phyloP scores from a whole-genome alignment of 495 filamentous ascomycete species.

The Aspergillus heteromorphus region DNA sequence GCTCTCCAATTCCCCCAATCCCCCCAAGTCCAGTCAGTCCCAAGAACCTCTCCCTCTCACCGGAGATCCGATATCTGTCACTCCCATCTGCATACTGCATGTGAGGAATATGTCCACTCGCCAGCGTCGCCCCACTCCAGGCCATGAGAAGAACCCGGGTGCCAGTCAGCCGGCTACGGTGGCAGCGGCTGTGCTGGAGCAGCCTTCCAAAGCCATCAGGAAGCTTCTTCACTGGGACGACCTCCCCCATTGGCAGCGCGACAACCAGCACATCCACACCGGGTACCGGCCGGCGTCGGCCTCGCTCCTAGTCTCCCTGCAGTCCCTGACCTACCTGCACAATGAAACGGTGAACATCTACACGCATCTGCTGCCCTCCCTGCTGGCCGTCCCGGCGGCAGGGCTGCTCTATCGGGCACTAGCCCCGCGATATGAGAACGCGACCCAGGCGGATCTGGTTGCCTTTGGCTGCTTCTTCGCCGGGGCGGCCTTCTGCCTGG shows the following conservation, averaged over 20 bases:
- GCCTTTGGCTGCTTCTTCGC: slow-evolving; percentile 76
- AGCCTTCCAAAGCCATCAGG: slow-evolving; percentile 27
- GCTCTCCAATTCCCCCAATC: not conserved
- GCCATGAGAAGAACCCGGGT: slow-evolving; percentile 12
- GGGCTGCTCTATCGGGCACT: slow-evolving; percentile 45
- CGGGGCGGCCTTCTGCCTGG: slow-evolving; percentile 69
- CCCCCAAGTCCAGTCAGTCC: no score
- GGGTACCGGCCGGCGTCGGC: slow-evolving; percentile 67
- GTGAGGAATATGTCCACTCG: slow-evolving; percentile 31
- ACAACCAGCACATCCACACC: slow-evolving; percentile 69
- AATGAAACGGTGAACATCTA: slow-evolving; percentile 97
- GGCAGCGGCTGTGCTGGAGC: slow-evolving; percentile 20
- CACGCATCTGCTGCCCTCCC: slow-evolving; percentile 62
- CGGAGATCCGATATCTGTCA: not conserved
- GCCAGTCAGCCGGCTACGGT: slow-evolving; percentile 15
- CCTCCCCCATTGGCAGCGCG: slow-evolving; percentile 63
- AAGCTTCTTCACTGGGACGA: slow-evolving; percentile 57
- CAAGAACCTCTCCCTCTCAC: not conserved
- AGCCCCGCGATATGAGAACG: slow-evolving; percentile 61
- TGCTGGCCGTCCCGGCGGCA: slow-evolving; percentile 35
- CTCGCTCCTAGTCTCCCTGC: slow-evolving; percentile 59
- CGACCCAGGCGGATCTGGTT: slow-evolving; percentile 57
- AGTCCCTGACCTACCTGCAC: slow-evolving; percentile 69
- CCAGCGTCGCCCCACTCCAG: slow-evolving; percentile 32
- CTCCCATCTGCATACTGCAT: slow-evolving; percentile 3